Conservation (phyloP, 345 rosid species). For the Gossypium australe region DNA sequence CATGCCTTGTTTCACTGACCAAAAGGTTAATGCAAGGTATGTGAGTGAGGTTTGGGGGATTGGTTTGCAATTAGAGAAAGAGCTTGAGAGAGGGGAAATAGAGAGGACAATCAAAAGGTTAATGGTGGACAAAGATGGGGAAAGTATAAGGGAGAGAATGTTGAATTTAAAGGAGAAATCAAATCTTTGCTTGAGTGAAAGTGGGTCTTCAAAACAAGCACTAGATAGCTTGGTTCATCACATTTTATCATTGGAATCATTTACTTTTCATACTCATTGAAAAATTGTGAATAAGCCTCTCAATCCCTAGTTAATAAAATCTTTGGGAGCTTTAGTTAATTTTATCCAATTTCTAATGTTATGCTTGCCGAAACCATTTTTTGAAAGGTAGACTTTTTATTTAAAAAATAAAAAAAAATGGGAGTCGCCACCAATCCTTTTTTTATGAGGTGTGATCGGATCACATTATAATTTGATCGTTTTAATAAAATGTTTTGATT, state of each 20-base stretch:
- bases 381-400: no score
- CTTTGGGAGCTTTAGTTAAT: background rate
- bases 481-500: no score
- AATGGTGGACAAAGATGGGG: constrained; percentile 27
- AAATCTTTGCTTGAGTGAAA: constrained; percentile 21
- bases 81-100: constrained; percentile 32
- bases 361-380: no score
- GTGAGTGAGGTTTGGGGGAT: constrained; percentile 44
- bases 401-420: no score
- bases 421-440: no score
- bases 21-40: constrained; percentile 43
- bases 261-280: background rate
- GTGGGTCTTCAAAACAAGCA: constrained; percentile 33
- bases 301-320: background rate
- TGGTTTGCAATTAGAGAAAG: constrained; percentile 38
- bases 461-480: no score
- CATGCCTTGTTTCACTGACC: constrained; percentile 56
- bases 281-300: background rate
- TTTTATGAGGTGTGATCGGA: no score
- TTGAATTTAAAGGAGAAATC: constrained; percentile 29
- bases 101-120: constrained; percentile 29
- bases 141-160: constrained; percentile 27
- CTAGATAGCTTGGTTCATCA: constrained; percentile 28
- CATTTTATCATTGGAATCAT: constrained; percentile 21
- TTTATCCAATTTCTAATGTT: background rate